Evolutionary conservation across 352 stramenopile species (phyloP).

Genomic region (Phytophthora brassicae): DNA sequence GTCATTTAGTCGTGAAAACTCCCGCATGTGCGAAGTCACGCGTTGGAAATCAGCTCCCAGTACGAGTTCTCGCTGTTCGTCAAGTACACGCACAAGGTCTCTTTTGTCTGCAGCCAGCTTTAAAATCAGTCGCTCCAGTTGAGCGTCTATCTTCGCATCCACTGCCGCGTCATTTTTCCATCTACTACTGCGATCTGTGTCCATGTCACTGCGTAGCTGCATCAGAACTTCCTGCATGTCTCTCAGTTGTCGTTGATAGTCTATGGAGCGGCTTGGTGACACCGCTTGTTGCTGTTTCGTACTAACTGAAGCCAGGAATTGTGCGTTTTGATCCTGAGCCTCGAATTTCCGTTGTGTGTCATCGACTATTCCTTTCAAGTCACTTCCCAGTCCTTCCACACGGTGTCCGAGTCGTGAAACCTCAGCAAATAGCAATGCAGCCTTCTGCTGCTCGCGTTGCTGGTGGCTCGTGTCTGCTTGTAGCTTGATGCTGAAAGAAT

Average conservation of each 20-base stretch:
- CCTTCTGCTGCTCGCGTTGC: conserved; percentile 72
- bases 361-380: conserved; percentile 29
- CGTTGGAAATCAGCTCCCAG: conserved; percentile 52
- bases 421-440: conserved; percentile 70
- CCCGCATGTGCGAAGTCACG: conserved; percentile 46
- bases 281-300: conserved; percentile 41
- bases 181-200: conserved; percentile 56
- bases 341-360: conserved; percentile 46
- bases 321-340: conserved; percentile 45
- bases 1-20: conserved; percentile 59
- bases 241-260: conserved; percentile 33
- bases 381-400: conserved; percentile 44
- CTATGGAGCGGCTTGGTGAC: conserved; percentile 18
- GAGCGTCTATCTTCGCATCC: conserved; percentile 40
- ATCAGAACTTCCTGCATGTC: conserved; percentile 40
- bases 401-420: conserved; percentile 50
- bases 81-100: conserved; percentile 48
- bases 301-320: conserved; percentile 19
- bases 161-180: conserved; percentile 50
- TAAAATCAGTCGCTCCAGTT: conserved; percentile 47
- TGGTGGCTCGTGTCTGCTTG: conserved; percentile 53
- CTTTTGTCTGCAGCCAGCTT: conserved; percentile 54
- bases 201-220: conserved; percentile 56
- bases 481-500: conserved; percentile 58
- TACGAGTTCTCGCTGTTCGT: conserved; percentile 54